Evolutionary conservation across 1,284 basidiomycete species (phyloP), one percentile per base, ranked within the genome.

Genomic region (Agroathelia rolfsii): DNA sequence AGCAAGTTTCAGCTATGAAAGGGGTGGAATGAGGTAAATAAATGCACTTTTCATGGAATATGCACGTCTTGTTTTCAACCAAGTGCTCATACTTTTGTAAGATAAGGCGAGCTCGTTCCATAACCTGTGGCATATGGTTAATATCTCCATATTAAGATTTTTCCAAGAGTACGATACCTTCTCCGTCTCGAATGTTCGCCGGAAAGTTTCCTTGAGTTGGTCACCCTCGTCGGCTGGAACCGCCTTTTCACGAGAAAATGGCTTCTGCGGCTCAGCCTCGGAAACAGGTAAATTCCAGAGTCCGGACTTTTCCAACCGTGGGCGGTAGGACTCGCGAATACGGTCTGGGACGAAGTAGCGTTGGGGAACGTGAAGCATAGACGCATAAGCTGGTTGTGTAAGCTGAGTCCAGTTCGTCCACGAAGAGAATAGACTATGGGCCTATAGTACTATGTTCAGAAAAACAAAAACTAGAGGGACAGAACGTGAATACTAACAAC

Each of bases 261-360:
- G 30, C 32, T 48, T 39, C 51, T 45, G 53, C 37, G 67, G 61
- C 25, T 62, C 58, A 37, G 64, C 53, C 38, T 75, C 70, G 3
- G 58, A 51, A 2, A 52, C 56, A 10, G 61, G 56, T 3, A 62
- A 41, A 41, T 55, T 60, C 81, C 83, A 85, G 12, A 85, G 51
- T 8, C 72, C 77, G 14, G 64, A 64, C 3, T 65, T 64, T 46
- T 79, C 69, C 14, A 87, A 56, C 6, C 79, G 66, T 3, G 66
- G 59, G 38, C 55, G 62, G 41, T 76, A 67, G 6, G 62, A 51
- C 17, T 66, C 59, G 17, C 80, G 68, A 27, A 86, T 64, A 11
- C 81, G 68, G 5, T 52, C 48, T 0, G 82, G 76, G 2, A 83
- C 66, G 45, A 78, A 87, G 48, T 83, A 85, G 5, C 71, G 65